phyloP scores from a whole-genome alignment of 306 rosid species.

The Betula pendula region DNA sequence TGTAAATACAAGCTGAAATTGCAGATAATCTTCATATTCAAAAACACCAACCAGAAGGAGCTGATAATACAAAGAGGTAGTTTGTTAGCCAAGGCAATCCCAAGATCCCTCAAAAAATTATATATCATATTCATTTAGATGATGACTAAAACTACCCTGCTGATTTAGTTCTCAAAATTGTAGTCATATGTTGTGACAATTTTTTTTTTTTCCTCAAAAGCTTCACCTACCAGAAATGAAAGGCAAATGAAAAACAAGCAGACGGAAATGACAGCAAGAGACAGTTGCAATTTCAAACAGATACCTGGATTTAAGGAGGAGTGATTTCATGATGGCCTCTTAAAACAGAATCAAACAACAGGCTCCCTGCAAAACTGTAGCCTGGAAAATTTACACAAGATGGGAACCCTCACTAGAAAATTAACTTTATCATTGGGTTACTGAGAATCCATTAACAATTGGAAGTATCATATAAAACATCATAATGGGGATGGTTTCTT shows the following conservation, averaged over 20 bases:
- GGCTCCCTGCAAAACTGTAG: background rate
- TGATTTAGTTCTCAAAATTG: too few species aligned
- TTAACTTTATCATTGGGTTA: background rate
- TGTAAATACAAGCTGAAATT: background rate
- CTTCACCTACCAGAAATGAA: background rate
- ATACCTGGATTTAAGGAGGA: background rate
- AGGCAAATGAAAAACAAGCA: background rate
- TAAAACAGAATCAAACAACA: background rate
- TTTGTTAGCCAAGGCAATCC: background rate
- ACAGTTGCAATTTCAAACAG: too few species aligned
- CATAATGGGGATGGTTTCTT: background rate
- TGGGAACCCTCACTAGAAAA: background rate
- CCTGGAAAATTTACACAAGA: background rate
- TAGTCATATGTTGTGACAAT: background rate
- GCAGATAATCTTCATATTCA: background rate
- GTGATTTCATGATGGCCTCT: background rate
- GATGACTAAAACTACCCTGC: too few species aligned
- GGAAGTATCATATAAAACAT: background rate
- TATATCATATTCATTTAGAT: too few species aligned
- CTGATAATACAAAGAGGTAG: background rate
- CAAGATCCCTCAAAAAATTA: background rate
- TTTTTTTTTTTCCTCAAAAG: background rate
- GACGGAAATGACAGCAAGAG: too few species aligned
- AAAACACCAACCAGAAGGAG: too few species aligned
- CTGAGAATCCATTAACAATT: background rate